Evolutionary conservation across 768 basidiomycete species (phyloP), one percentile per base, ranked within the genome.

Genomic region (Myochromella boudieri): DNA sequence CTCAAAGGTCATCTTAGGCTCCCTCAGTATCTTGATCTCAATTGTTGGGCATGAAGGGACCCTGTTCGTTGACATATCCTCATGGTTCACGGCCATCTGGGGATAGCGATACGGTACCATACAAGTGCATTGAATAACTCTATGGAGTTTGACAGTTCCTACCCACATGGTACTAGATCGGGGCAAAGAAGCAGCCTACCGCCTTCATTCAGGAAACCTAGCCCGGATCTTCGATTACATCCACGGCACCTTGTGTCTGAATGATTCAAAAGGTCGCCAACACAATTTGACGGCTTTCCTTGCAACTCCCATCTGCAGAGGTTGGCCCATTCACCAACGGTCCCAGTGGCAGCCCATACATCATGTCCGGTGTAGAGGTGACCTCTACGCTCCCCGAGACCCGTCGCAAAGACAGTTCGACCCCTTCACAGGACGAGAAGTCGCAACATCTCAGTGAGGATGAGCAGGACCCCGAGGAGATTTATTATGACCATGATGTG

Each of bases 61-160:
- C n/a, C n/a, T n/a, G n/a, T n/a, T n/a, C n/a, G n/a, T n/a, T 42
- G 47, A 48, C 24, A 28, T 26, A 12, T 27, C 43, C 49, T 40
- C 29, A 40, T 44, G 49, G 42, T 50, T 29, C 6, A 20, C 37
- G 4, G n/a, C 4, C 27, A 5, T 29, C 22, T 32, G 29, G 37
- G 18, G 45, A 26, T 27, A 7, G 39, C 2, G 3, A 38, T 21
- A 5, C 32, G 33, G 26, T 21, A 20, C 36, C 37, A 40, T 25
- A 44, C 4, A 3, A 15, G 10, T 87, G 72, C 42, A 69, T 68
- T 0, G 91, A 90, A 34, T 69, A 69, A 55, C 91, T 86, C 22
- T 89, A 80, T 45, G 76, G 72, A 6, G 85, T 82, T 62, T 93
- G 46, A 52, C 45, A 45, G 53, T 58, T 45, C 51, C 53, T 58